Base-by-base conservation (phyloP, 495 filamentous ascomycete species). In the Penicillium cosmopolitanum region DNA sequence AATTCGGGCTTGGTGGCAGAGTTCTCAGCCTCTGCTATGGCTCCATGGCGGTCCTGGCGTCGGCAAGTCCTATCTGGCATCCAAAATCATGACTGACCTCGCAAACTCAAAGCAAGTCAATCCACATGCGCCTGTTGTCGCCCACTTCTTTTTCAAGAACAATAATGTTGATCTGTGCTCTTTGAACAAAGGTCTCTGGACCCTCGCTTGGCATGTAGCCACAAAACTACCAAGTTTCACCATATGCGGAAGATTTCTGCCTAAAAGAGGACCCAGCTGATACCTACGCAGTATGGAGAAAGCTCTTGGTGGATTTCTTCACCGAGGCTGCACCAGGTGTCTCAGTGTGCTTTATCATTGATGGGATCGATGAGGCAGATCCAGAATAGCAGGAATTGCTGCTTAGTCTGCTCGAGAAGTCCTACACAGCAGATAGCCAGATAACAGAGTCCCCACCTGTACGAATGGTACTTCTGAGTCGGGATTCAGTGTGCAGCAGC, bases 31-130 rank as follows among this genome's bases (percentile, higher is more conserved):
- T 44, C 53, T 73, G 16, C 64, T 75, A 31, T 73, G 66, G 70
- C 56, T 75, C 23, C 69, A 63, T 40, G 72, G 72, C 13, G 64
- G 54, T 10, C 66, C 65, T 52, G 72, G 68, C 0, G 69, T 68
- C 3, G 72, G 72, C 10, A 75, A 75, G 53, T 72, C 72, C 0
- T 68, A 65, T 62, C 56, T 75, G 1, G 66, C 70, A 16, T 58
- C 70, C 5, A 66, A 66, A 50, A 63, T 73, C 10, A 67, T 74
- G 16, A 53, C 5, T 1, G 55, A 40, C 16, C 50, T 55, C 13
- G 43, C 51, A n/a, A 65, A n/a, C n/a, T n/a, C n/a, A n/a, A n/a
- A n/a, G n/a, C n/a, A n/a, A n/a, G n/a, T n/a, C n/a, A n/a, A n/a
- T n/a, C n/a, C n/a, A n/a, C n/a, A n/a, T n/a, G n/a, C n/a, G n/a